Base-by-base conservation (phyloP, 805 yeast genomes). In the Suhomyces faveliae region DNA sequence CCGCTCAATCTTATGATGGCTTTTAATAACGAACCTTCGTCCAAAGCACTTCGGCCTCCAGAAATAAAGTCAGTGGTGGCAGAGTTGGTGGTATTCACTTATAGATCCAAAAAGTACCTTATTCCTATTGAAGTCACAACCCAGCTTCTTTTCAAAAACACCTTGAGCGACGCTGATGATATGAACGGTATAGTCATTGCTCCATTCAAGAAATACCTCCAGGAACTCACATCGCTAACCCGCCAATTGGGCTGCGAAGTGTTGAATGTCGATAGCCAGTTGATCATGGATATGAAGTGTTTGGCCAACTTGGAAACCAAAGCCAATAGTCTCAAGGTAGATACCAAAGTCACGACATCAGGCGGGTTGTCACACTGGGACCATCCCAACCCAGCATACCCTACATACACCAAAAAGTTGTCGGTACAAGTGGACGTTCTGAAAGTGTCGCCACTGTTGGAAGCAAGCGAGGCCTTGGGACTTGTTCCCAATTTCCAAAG, bases 81-180 rank as follows among this genome's bases (percentile, higher is more conserved):
- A 0, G 74, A 69, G 38, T 58, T 72, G 38, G 60, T 63, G 8
- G 70, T 62, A 0, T 45, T 64, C 17, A 65, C 76, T 13, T 56
- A 62, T 35, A 55, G 66, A 40, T 64, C 76, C 2, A 59, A 63
- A 19, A 63, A 67, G 49, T 55, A 59, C 27, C 69, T 73, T 4
- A 68, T 72, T 9, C 76, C 77, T 1, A 52, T 72, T 6, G 76
- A 70, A 50, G 47, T 72, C 17, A 62, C 64, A 40, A 70, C 64
- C 49, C 71, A 64, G 38, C 55, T 66, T 21, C 49, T 71, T 0
- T 69, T 63, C 52, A 55, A 56, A 27, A 67, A 62, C 39, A 43
- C 38, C 35, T 22, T 27, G 9, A 45, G 42, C 11, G 50, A 47
- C n/a, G 48, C 48, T 24, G 68, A 62, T 38, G 49, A 49, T 25